Evolutionary conservation across 2,329 filamentous ascomycete genomes (phyloP).

Genomic region (Aaosphaeria arxii): DNA sequence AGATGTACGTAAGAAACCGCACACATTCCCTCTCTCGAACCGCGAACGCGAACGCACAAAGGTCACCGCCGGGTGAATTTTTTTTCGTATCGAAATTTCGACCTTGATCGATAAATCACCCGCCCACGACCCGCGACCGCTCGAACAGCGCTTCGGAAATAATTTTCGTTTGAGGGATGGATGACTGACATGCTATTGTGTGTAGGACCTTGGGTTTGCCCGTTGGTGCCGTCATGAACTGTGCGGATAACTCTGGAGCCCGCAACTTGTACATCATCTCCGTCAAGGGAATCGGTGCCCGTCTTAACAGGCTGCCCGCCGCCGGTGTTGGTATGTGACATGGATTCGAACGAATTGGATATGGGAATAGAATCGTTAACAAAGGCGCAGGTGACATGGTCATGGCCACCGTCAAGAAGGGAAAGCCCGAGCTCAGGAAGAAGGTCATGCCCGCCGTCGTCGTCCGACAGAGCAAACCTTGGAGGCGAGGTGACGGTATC

Average conservation of each 20-base stretch:
- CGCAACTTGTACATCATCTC: conserved; percentile 99
- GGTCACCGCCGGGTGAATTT: too few species aligned
- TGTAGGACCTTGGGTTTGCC: conserved; percentile 87
- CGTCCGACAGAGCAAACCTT: conserved; percentile 98
- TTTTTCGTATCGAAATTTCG: too few species aligned
- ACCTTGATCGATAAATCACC: too few species aligned
- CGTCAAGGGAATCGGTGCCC: conserved; percentile 97
- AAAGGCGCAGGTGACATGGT: conserved; percentile 79
- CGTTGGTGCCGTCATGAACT: conserved; percentile 99
- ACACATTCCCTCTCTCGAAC: too few species aligned
- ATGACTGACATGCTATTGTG: too few species aligned
- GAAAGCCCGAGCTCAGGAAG: conserved; percentile 99
- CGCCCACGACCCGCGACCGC: too few species aligned
- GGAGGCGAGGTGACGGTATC: conserved; percentile 97
- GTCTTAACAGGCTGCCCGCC: conserved; percentile 94
- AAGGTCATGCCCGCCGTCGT: conserved; percentile 99
- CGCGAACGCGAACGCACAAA: too few species aligned
- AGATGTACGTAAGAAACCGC: conserved; percentile 61
- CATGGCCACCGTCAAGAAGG: conserved; percentile 99
- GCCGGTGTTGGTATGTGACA: conserved; percentile 65
- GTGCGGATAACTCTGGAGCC: conserved; percentile 98
- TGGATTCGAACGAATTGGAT: too few species aligned
- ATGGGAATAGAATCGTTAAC: too few species aligned
- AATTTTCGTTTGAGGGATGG: too few species aligned
- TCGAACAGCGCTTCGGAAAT: too few species aligned